phyloP scores from a whole-genome alignment of 768 basidiomycete species.

The Tylopilus sp. region DNA sequence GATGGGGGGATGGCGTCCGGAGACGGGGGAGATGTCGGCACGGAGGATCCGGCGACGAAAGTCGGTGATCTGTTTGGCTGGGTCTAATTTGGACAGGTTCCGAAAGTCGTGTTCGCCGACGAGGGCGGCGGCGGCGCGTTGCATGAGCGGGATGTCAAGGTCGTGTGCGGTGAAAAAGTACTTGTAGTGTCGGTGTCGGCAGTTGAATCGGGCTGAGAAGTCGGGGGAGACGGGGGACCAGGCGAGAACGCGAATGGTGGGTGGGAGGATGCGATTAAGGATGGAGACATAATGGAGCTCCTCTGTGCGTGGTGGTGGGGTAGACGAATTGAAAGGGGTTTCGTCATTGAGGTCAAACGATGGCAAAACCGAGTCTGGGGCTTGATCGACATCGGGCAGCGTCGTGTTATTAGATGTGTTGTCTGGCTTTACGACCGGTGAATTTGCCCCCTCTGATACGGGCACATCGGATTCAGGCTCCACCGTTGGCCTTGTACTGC shows the following conservation, averaged over 20 bases:
- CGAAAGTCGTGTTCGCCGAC: conserved; percentile 93
- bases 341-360: conserved; percentile 37
- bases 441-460: conserved; percentile 4
- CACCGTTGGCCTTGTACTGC: not conserved
- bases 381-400: conserved; percentile 4
- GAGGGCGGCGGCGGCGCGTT: conserved; percentile 62
- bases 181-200: conserved; percentile 89
- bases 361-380: conserved; percentile 2
- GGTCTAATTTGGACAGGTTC: conserved; percentile 92
- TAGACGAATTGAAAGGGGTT: conserved; percentile 35
- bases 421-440: not conserved
- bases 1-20: conserved; percentile 5
- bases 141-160: conserved; percentile 76
- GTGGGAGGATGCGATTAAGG: conserved; percentile 85
- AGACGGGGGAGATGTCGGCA: conserved; percentile 57
- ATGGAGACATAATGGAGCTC: conserved; percentile 78
- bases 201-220: conserved; percentile 90
- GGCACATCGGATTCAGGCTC: conserved; percentile 3
- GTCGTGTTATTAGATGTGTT: not conserved
- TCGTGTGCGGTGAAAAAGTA: conserved; percentile 81
- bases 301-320: conserved; percentile 23
- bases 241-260: conserved; percentile 84
- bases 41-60: conserved; percentile 67
- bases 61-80: conserved; percentile 83
- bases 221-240: conserved; percentile 83